Evolutionary conservation across 164 flowering plant genomes (phyloP), one percentile per base, ranked within the genome.

Genomic region (Malania oleifera): DNA sequence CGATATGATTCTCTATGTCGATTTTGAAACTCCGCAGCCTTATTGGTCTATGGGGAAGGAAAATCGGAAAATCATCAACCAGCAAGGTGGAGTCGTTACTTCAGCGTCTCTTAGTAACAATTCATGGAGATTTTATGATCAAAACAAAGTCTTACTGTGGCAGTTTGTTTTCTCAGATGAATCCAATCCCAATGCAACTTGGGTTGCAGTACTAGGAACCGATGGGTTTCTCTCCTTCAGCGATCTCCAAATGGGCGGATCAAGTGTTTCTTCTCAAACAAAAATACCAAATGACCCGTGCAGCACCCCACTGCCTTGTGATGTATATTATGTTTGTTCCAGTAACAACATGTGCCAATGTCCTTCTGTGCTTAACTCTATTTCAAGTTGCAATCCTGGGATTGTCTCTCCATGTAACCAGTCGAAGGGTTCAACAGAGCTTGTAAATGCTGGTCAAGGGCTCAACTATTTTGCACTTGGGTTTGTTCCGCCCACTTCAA

Each of bases 1-100:
- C 0, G 81, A 80, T 51, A 47, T 77, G 75, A 39, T 74, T 47
- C 77, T 82, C 11, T 79, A 68, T 49, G 77, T 76, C 15, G 75
- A 66, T 38, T 77, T 62, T 59, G 31, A 18, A 35, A 73, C 71
- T 45, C 82, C 82, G 7, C 87, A 85, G 64, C 70, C 77, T 40
- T 82, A 82, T 61, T 85, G 91, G 87, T 72, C 86, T n/a, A 66
- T 77, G 72, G 56, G 61, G 1, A 69, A 68, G 17, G 91, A 82
- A 1, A 66, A 7, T 24, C 62, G 78, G 8, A 80, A 28, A 56
- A 79, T 56, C 29, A 64, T 80, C 27, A 75, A 84, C 52, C 67
- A 70, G 41, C 61, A 34, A 25, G 80, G 80, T 23, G 79, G 72
- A 39, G 53, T 24, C 17, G 80, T 77, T 39, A 15, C 57, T 60